phyloP scores from a whole-genome alignment of 2,329 filamentous ascomycete genomes.

The Scedosporium dehoogii region DNA sequence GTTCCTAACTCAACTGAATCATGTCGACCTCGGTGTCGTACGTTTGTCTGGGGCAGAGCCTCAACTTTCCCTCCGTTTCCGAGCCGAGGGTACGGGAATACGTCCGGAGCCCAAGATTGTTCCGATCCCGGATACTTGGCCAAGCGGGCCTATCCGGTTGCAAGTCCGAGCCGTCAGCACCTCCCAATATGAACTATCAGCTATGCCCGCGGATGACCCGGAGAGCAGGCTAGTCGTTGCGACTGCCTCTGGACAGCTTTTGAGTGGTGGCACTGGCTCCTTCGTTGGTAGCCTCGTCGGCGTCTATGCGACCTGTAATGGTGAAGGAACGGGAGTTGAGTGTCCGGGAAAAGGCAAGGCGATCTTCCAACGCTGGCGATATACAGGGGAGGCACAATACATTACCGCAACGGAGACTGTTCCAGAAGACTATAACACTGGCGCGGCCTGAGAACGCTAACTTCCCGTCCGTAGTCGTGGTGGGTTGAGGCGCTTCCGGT shows the following conservation, averaged over 20 bases:
- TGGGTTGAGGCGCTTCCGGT: too few species aligned
- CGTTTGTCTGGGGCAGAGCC: not conserved
- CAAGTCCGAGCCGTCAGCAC: constrained; percentile 20
- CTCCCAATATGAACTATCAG: constrained; percentile 11
- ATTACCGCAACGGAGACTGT: constrained; percentile 2
- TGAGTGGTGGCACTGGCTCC: constrained; percentile 10
- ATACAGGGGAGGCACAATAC: constrained; percentile 10
- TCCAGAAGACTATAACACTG: not conserved
- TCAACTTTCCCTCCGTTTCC: constrained; percentile 12
- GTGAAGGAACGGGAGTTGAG: constrained; percentile 5
- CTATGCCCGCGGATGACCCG: not conserved
- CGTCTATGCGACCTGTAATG: constrained; percentile 12
- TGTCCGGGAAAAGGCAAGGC: constrained; percentile 9
- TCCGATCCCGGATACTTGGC: constrained; percentile 4
- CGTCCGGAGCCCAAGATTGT: constrained; percentile 10
- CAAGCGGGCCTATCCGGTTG: constrained; percentile 13
- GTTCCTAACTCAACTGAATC: constrained; percentile 44
- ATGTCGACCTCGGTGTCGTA: constrained; percentile 35
- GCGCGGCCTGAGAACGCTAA: too few species aligned
- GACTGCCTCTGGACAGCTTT: constrained; percentile 1
- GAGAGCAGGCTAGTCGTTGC: constrained; percentile 3
- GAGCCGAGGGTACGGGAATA: constrained; percentile 15
- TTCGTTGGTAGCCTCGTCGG: constrained; percentile 12
- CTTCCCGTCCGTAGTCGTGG: too few species aligned
- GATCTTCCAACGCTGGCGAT: constrained; percentile 11